phyloP scores from a whole-genome alignment of 1,139 yeast species.

The Entelexis paramagnoliae region DNA sequence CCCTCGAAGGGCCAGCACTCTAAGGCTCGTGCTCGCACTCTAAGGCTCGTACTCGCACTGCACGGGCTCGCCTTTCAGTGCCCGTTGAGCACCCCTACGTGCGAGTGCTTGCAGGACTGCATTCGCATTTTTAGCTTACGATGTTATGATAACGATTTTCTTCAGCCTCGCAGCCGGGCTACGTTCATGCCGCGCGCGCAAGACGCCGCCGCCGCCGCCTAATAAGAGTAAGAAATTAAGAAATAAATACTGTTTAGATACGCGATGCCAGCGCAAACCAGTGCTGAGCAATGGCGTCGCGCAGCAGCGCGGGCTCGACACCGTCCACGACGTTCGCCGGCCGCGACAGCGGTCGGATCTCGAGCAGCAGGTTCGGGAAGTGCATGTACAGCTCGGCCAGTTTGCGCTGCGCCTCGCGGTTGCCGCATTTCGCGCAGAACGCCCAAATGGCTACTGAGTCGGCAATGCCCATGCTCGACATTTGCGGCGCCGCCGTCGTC shows the following conservation, averaged over 20 bases:
- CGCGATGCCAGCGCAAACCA: slow-evolving; percentile 22
- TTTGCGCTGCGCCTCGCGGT: slow-evolving; percentile 23
- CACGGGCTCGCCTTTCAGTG: no score
- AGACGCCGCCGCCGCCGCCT: no score
- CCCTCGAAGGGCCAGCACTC: no score
- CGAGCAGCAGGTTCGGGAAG: slow-evolving; percentile 21
- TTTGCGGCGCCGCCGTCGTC: slow-evolving; percentile 16
- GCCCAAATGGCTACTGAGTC: slow-evolving; percentile 25
- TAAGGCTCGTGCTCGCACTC: no score
- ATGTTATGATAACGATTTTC: slow-evolving; percentile 1
- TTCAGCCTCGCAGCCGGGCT: no score
- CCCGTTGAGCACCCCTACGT: no score
- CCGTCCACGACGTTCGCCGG: slow-evolving; percentile 22
- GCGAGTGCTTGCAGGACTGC: no score
- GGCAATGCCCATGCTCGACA: slow-evolving; percentile 23
- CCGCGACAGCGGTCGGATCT: slow-evolving; percentile 22
- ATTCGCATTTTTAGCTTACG: neutral
- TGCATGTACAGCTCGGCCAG: slow-evolving; percentile 23
- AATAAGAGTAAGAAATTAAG: no score
- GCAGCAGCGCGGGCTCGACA: slow-evolving; percentile 15
- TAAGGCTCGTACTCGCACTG: no score
- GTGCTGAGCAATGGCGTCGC: slow-evolving; percentile 23
- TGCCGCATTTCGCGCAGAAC: slow-evolving; percentile 25
- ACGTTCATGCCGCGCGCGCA: no score
- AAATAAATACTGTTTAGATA: slow-evolving; percentile 3